Evolutionary conservation across 805 yeast genomes (phyloP), one percentile per base, ranked within the genome.

Genomic region (Hyphopichia homilentoma): DNA sequence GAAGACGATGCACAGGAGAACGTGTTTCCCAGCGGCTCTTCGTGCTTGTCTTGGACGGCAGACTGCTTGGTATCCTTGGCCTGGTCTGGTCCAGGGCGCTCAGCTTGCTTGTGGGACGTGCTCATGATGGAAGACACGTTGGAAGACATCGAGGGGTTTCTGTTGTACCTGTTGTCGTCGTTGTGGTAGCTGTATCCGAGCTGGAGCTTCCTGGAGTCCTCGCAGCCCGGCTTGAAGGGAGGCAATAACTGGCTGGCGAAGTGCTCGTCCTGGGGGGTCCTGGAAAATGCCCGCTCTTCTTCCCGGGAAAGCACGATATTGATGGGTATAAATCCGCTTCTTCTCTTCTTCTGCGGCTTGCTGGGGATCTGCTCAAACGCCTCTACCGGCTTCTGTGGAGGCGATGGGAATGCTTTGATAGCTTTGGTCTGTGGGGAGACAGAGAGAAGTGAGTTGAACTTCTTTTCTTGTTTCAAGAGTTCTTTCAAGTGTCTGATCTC

Each of bases 401-500:
- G 35, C 8, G 45, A 27, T 6, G 43, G 19, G 14, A 35, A 30
- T 12, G 21, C 26, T n/a, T 32, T 9, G 12, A 25, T 15, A 7
- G 15, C 6, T 17, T 5, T 24, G 20, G 28, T 25, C 16, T 25
- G 35, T 15, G 45, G 38, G 8, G 46, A 29, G 3, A 41, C 16
- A n/a, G 36, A 32, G n/a, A 25, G 28, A 8, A 33, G 19, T 27
- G 28, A 15, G n/a, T 29, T 30, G 7, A 36, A 25, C 16, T 25
- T 14, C 17, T 33, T 35, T 36, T 58, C 60, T 22, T 51, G 45
- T 9, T 29, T 30, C 27, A 58, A 39, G 15, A 58, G 41, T 12
- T 43, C 31, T 25, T 45, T 50, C 16, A 55, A 38, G 27, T 48
- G 44, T 9, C 44, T 38, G 13, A 52, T 54, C 36, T 57, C 59